Evolutionary conservation across 208 protist species (phyloP).

Genomic region (Leishmania amazonensis): DNA sequence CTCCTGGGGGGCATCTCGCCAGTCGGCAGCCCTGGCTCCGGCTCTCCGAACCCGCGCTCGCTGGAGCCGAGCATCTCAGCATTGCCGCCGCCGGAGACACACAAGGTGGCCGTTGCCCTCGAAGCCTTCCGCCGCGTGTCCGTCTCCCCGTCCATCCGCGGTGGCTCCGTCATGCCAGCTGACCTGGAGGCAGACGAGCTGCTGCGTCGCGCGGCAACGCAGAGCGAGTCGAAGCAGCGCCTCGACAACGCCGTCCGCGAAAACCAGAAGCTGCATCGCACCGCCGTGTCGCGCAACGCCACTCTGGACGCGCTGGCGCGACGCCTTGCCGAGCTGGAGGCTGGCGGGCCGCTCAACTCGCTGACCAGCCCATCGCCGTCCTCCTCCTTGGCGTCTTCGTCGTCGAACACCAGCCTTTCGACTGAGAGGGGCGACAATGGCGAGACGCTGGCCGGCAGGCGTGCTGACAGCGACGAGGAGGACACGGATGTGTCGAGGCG

Average conservation of each 20-base stretch:
- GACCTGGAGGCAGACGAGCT: constrained; percentile 42
- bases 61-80: constrained; percentile 23
- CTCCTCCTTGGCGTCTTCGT: constrained; percentile 6
- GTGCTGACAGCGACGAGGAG: constrained; percentile 10
- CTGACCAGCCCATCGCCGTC: constrained; percentile 7
- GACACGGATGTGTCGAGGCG: neutral
- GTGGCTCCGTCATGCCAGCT: constrained; percentile 30
- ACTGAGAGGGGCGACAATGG: neutral
- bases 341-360: constrained; percentile 15
- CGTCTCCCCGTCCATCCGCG: constrained; percentile 40
- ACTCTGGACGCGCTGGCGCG: constrained; percentile 47
- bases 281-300: constrained; percentile 40
- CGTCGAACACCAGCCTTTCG: constrained; percentile 19
- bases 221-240: constrained; percentile 34
- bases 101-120: constrained; percentile 10
- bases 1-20: constrained; percentile 33
- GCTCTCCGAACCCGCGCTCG: constrained; percentile 35
- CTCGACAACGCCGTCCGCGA: constrained; percentile 43
- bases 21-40: constrained; percentile 18
- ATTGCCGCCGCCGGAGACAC: constrained; percentile 5
- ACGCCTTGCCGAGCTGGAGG: constrained; percentile 60
- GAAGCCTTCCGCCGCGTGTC: constrained; percentile 47
- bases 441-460: neutral
- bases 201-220: constrained; percentile 33
- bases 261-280: constrained; percentile 41